Conservation (phyloP, 805 yeast genomes). For the Ogataea dorogensis region DNA sequence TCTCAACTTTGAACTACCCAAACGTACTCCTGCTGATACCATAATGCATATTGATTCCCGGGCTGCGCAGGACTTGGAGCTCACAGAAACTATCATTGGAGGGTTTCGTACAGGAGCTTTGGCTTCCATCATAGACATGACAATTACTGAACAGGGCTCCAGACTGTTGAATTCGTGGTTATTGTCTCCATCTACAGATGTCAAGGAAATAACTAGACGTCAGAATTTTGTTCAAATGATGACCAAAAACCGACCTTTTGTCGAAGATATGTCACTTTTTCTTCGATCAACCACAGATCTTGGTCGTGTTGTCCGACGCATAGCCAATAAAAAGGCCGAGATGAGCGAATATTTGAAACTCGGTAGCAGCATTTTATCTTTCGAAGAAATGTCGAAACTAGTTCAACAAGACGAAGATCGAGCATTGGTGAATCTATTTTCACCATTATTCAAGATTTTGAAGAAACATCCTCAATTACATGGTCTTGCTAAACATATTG, state of each 20-base stretch:
- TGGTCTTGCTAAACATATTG: conserved; percentile 31
- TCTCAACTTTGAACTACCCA: conserved; percentile 66
- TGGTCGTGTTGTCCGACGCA: conserved; percentile 56
- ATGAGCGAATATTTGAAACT: conserved; percentile 31
- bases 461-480: conserved; percentile 13
- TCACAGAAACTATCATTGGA: conserved; percentile 57
- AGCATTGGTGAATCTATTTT: conserved; percentile 10
- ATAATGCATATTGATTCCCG: conserved; percentile 78
- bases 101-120: conserved; percentile 66
- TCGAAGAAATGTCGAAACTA: conserved; percentile 32
- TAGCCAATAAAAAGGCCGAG: conserved; percentile 41
- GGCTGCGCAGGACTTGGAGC: conserved; percentile 73
- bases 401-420: conserved; percentile 10
- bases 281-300: conserved; percentile 55
- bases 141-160: conserved; percentile 80
- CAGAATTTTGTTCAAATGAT: conserved; percentile 51
- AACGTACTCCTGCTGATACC: conserved; percentile 47
- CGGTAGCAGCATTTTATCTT: conserved; percentile 25
- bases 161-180: conserved; percentile 81
- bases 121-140: conserved; percentile 64
- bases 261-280: conserved; percentile 34
- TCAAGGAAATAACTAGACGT: conserved; percentile 53
- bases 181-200: conserved; percentile 69
- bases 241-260: conserved; percentile 27
- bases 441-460: conserved; percentile 25